Conservation (phyloP, 2,329 filamentous ascomycete genomes). For the Ceratocystis variospora region DNA sequence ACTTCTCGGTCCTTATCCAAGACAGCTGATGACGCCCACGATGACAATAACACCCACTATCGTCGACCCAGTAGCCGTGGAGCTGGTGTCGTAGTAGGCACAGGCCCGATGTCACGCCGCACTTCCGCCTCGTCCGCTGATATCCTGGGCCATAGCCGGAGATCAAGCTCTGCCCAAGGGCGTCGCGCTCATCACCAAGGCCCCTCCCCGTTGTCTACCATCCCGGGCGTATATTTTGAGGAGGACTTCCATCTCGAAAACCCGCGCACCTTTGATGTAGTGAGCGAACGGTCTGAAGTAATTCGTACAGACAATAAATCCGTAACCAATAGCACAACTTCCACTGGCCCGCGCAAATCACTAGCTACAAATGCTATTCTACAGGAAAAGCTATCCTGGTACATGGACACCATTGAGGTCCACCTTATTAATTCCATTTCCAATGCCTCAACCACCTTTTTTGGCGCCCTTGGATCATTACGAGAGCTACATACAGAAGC, state of each 20-base stretch:
- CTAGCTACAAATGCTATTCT: slow-evolving; percentile 92
- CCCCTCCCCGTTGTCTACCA: slow-evolving; percentile 76
- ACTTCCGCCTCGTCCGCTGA: slow-evolving; percentile 33
- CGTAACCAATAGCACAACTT: slow-evolving; percentile 39
- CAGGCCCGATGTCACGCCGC: slow-evolving; percentile 26
- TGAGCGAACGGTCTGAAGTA: slow-evolving; percentile 93
- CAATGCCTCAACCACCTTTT: slow-evolving; percentile 88
- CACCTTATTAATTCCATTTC: slow-evolving; percentile 95
- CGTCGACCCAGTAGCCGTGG: slow-evolving; percentile 34
- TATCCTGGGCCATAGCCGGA: slow-evolving; percentile 7
- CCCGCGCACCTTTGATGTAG: slow-evolving; percentile 86
- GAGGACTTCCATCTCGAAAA: slow-evolving; percentile 93
- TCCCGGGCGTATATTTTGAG: slow-evolving; percentile 87
- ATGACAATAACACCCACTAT: slow-evolving; percentile 28
- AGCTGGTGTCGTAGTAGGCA: slow-evolving; percentile 19
- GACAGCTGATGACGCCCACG: slow-evolving; percentile 26
- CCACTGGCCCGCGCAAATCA: slow-evolving; percentile 53
- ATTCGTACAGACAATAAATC: slow-evolving; percentile 52
- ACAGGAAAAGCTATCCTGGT: slow-evolving; percentile 97
- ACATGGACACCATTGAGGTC: slow-evolving; percentile 98
- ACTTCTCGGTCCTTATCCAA: slow-evolving; percentile 25
- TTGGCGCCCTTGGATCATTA: slow-evolving; percentile 80
- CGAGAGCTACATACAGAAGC: slow-evolving; percentile 86
- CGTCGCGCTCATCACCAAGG: slow-evolving; percentile 50
- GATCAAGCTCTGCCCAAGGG: slow-evolving; percentile 15